These are phyloP conservation scores for Hymenoscyphus repandus DNA, from an alignment of 2,329 filamentous ascomycete species.

Conservation along the genomic window DNA sequence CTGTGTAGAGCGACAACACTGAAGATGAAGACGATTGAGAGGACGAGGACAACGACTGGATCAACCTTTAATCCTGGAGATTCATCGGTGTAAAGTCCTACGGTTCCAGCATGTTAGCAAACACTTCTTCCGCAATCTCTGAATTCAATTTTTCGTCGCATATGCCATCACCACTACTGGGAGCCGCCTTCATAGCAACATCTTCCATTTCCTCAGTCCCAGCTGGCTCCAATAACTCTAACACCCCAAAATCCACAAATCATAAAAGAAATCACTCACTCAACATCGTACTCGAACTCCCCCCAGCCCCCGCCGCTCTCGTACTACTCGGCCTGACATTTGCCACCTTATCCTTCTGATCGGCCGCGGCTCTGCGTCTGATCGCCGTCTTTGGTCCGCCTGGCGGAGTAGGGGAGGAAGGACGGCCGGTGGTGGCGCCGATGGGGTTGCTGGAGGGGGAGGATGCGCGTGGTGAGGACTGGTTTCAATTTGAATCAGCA, in stretches of 20 bases:
- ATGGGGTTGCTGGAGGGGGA: constrained; percentile 52
- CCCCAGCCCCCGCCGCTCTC: constrained; percentile 86
- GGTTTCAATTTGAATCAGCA: constrained; percentile 3
- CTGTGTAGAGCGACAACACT: constrained; percentile 96
- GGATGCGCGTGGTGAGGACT: constrained; percentile 39
- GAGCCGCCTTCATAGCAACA: neutral
- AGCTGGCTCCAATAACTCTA: neutral
- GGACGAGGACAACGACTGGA: constrained; percentile 91
- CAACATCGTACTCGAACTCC: constrained; percentile 97
- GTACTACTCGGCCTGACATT: constrained; percentile 92
- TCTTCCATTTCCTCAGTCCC: neutral
- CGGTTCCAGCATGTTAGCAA: constrained; percentile 8
- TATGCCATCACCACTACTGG: too few species aligned
- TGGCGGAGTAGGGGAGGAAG: constrained; percentile 81
- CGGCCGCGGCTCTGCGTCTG: constrained; percentile 88
- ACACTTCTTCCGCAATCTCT: neutral
- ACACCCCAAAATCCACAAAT: neutral
- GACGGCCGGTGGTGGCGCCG: constrained; percentile 64
- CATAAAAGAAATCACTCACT: constrained; percentile 51
- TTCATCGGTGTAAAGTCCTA: constrained; percentile 95
- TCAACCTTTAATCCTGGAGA: constrained; percentile 96
- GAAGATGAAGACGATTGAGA: constrained; percentile 98
- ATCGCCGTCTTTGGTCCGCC: constrained; percentile 94
- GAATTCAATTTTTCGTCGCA: neutral
- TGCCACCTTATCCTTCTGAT: constrained; percentile 94